Base-by-base conservation (phyloP, 495 filamentous ascomycete species). In the Articulospora tetracladia region DNA sequence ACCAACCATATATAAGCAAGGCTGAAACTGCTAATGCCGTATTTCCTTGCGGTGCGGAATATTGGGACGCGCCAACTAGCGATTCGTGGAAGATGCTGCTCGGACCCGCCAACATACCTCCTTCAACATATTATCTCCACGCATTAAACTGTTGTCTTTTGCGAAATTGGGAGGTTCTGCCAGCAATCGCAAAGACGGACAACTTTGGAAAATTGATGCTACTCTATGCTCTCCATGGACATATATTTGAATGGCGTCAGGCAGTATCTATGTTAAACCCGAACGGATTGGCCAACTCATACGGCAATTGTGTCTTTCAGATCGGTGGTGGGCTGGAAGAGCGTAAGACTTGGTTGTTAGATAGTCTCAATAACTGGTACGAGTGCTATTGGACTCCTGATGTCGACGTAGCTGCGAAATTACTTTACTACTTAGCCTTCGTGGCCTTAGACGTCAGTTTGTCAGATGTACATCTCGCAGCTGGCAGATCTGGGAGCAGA, bases 1-100 rank as follows among this genome's bases (percentile, higher is more conserved):
- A 51, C 19, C 48, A 51, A 23, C 48, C 48, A 22, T 51, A 51
- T 23, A 25, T 51, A 4, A 51, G 48, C 48, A 51, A 51, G 48
- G 17, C 19, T 3, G 48, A 51, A 13, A 51, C 48, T 22, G 48
- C 48, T 22, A 51, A 51, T 25, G 26, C 19, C 19, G 23, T 51
- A 19, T 25, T 51, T 13, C 48, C 48, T 7, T 51, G 48, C 19
- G 19, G 19, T 7, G 19, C 15, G 15, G 48, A 22, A 2, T 51
- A 51, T 23, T 51, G 48, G 48, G 23, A 20, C 48, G 48, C 48
- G 13, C 20, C 15, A 23, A 51, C 48, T 13, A 51, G 48, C 48
- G 48, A 22, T 4, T 3, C 48, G 25, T 51, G 48, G 48, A 51
- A 51, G 25, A 51, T 51, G 48, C 48, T 51, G 3, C 20, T 51